Base-by-base conservation (phyloP, 495 filamentous ascomycete genomes). In the Pyrenula massariospora region DNA sequence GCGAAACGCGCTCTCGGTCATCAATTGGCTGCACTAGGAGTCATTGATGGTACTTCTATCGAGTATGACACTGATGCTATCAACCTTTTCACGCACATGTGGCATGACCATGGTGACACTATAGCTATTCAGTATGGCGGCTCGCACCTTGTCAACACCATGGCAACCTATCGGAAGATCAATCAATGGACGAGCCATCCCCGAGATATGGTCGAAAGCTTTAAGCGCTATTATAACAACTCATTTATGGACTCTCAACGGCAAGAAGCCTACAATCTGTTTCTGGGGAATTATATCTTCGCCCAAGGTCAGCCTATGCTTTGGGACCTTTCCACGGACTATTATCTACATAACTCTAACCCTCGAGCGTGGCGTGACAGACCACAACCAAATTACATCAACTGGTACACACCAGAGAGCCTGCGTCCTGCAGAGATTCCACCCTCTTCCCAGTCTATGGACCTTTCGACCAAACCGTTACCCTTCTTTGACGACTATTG, bases 211-310 rank as follows among this genome's bases (percentile, higher is more conserved):
- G 89, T 98, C 10, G 93, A 98, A 69, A 95, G 89, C 68, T 96
- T 98, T 76, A 98, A 97, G 67, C 84, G 93, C 25, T 98, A 97
- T 71, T 98, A 98, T 71, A 95, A 97, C 68, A 98, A 98, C 67
- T 96, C 91, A 0, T 98, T 98, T 70, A 77, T 97, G 10, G 93
- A 98, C 68, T 87, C 87, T 20, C 93, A 97, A 65, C 83, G 93
- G 48, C 93, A 98, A 71, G 93, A 98, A 66, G 93, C 94, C 0
- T 97, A 97, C 67, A 98, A 98, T 58, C 81, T 98, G 21, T 98
- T 98, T 62, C 83, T 98, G 12, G 93, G 93, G 5, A 96, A 97
- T 64, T 98, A 97, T 69, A 93, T 89, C 50, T 97, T 87, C 63
- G 72, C 81, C 11, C 87, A 93, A 63, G 93, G 91, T 0, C 85